Conservation (phyloP, 805 yeast genomes). For the Lipomyces kockii region DNA sequence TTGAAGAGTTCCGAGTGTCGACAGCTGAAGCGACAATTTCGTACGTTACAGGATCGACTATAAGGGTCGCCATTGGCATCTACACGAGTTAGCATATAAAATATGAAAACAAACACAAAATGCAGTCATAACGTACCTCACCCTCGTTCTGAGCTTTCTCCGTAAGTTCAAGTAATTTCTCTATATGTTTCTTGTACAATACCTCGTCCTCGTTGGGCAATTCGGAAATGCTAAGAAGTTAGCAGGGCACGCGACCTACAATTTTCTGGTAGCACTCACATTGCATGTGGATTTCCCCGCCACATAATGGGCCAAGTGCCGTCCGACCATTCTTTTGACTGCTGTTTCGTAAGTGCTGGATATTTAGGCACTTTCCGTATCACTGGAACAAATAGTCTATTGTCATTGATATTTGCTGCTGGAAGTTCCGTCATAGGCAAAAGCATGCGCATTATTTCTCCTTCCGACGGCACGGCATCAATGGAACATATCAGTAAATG, state of each 20-base stretch:
- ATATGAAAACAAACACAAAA: not conserved
- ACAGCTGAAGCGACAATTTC: constrained; percentile 48
- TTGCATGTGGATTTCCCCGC: constrained; percentile 79
- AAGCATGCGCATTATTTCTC: constrained; percentile 42
- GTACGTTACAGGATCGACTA: constrained; percentile 62
- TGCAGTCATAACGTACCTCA: constrained; percentile 10
- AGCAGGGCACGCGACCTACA: not conserved
- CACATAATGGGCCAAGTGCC: constrained; percentile 86
- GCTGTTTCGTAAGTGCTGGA: constrained; percentile 74
- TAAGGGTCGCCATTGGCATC: constrained; percentile 61
- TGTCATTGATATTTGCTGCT: constrained; percentile 4
- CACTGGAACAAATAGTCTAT: constrained; percentile 19
- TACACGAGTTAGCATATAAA: constrained; percentile 8
- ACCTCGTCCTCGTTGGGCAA: constrained; percentile 54
- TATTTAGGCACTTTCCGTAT: constrained; percentile 56
- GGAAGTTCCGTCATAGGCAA: constrained; percentile 18
- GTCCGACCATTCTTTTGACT: constrained; percentile 66
- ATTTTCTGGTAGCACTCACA: constrained; percentile 29
- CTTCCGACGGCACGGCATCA: constrained; percentile 42
- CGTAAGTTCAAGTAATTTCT: constrained; percentile 41
- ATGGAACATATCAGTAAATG: constrained; percentile 56
- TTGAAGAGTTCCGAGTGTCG: constrained; percentile 49
- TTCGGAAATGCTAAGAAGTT: constrained; percentile 64
- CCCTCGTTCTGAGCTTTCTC: constrained; percentile 31
- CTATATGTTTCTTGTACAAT: constrained; percentile 47